Base-by-base conservation (phyloP, 1,284 basidiomycete genomes). In the Stereum hirsutum region DNA sequence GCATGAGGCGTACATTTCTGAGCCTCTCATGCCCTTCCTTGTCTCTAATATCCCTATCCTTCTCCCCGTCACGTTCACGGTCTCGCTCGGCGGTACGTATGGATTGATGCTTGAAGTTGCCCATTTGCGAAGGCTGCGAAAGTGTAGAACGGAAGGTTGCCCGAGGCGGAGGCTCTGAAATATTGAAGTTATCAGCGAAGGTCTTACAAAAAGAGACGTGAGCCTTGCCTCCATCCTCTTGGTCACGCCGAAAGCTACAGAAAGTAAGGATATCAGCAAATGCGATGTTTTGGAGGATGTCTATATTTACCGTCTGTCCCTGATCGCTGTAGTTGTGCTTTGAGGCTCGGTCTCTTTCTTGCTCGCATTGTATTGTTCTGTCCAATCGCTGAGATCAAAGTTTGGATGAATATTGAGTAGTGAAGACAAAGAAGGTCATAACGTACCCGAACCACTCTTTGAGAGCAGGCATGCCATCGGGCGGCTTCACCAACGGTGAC, bases 401-500 rank as follows among this genome's bases (percentile, higher is more conserved):
- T 49, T 54, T 53, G 47, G 60, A 49, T 51, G 43, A 51, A 52
- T 32, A 43, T 45, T 40, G 43, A 46, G 39, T 36, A 36, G 33
- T 25, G 35, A 20, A 42, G 38, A 49, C 25, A 19, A 15, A 32
- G 17, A 34, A 44, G 39, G 28, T 20, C 28, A 32, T 19, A 27
- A 62, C 78, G 49, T 60, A 91, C 88, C 89, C 89, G 63, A 89
- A 92, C 89, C 89, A 92, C 37, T 83, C 77, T 62, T 81, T 88
- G 44, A 92, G 65, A 34, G 75, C 63, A 40, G 88, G 88, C 89
- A 92, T 90, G 50, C 72, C 74, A 47, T 65, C 57, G 5, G 89
- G 89, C 36, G 69, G 65, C 46, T 72, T 68, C 24, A 92, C 83
- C 26, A 92, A 64, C n/a, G 83, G 79, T n/a, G 88, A 90, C 48